phyloP scores from a whole-genome alignment of 139 green algal species.

The Coccomyxa sp. region DNA sequence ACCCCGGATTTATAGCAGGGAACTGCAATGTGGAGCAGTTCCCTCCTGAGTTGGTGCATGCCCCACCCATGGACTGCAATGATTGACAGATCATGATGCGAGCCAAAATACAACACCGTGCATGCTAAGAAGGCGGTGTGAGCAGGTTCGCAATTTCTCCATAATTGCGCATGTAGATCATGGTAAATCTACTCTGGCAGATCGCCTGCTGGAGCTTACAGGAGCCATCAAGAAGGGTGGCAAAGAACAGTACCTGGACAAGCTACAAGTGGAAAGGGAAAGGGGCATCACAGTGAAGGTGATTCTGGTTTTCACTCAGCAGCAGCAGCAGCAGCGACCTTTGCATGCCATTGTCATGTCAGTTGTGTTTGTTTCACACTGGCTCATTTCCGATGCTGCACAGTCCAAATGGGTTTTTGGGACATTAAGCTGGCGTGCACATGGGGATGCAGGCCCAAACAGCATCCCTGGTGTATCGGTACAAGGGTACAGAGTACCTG shows the following conservation, averaged over 20 bases:
- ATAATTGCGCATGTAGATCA: conserved; percentile 85
- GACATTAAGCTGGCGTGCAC: background rate
- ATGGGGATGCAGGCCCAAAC: conserved; percentile 63
- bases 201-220: conserved; percentile 55
- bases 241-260: conserved; percentile 90
- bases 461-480: conserved; percentile 66
- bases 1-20: conserved; percentile 20
- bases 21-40: conserved; percentile 25
- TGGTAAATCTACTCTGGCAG: conserved; percentile 77
- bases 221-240: conserved; percentile 15
- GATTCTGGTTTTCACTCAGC: background rate
- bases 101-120: background rate
- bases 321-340: background rate
- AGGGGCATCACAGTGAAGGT: conserved; percentile 91
- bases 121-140: background rate
- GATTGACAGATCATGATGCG: background rate
- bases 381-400: too few species aligned
- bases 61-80: background rate
- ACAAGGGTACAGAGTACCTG: conserved; percentile 61
- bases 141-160: conserved; percentile 70
- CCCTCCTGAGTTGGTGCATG: conserved; percentile 14
- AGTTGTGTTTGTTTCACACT: too few species aligned
- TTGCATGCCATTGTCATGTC: background rate
- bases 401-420: background rate
- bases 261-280: conserved; percentile 78